Base-by-base conservation (phyloP, 345 rosid species). In the Rhodamnia rubescens region DNA sequence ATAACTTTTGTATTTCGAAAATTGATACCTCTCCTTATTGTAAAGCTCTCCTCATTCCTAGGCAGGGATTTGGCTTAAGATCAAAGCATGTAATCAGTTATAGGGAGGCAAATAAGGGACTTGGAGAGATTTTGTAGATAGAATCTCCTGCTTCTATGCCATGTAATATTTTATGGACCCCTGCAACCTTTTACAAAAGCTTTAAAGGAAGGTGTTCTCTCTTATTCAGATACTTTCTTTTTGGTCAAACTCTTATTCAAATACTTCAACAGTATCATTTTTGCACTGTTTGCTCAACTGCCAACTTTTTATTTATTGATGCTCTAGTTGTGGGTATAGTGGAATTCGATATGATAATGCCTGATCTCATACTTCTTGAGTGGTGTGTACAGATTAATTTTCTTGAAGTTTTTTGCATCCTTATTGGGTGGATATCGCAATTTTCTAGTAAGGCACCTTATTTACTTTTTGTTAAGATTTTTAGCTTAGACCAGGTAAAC, bases 381-480 rank as follows among this genome's bases (percentile, higher is more conserved):
- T 36, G 47, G 58, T 75, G 74, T 59, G 16, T 92, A 92, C 96
- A 97, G 99, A 96, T 92, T 97, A 82, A 97, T 93, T 90, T 97
- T 95, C 89, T 91, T 97, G 75, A 97, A 92, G 93, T 95, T 94
- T 89, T 94, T 97, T 90, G 98, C 99, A 82, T 96, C 99, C 86
- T 90, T 97, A 84, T 92, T 97, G 90, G 92, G 96, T 87, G 99
- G 99, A 92, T 97, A 97, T 89, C 99, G 98, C 92, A 97, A 97
- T 91, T 97, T 97, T 90, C 90, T 97, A 81, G 99, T 97, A 95
- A 69, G 98, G 50, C 81, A 85, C 6, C 26, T 87, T 74, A 40
- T 32, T 87, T 83, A 53, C 44, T 61, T 55, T 85, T 84, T 85
- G 61, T 86, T 64, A 85, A 54, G 81, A 83, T 86, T 82, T 81